Conservation (phyloP, 352 stramenopile genomes). For the Globisporangium solare region DNA sequence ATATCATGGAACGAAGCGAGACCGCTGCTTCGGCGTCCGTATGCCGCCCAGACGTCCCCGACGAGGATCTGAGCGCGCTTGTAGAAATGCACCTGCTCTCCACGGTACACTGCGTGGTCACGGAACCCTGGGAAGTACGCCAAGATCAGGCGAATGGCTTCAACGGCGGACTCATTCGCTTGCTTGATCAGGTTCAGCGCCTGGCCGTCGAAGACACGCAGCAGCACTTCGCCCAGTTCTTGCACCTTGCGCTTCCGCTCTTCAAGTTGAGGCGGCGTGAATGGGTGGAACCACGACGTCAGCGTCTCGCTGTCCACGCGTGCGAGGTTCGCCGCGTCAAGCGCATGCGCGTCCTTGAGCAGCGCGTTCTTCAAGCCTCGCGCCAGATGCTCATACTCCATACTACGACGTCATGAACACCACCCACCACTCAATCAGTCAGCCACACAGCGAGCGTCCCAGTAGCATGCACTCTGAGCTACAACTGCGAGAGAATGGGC, state of each 20-base stretch:
- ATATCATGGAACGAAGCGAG: constrained; percentile 77
- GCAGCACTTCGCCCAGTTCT: constrained; percentile 50
- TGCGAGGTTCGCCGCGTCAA: constrained; percentile 51
- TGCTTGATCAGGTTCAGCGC: constrained; percentile 53
- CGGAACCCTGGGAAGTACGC: constrained; percentile 80
- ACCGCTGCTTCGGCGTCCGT: constrained; percentile 42
- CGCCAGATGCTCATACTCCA: constrained; percentile 88
- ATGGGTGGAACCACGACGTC: constrained; percentile 59
- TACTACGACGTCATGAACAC: constrained; percentile 21
- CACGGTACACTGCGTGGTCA: constrained; percentile 80
- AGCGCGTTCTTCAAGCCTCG: constrained; percentile 69
- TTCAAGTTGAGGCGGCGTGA: constrained; percentile 51
- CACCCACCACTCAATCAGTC: background rate
- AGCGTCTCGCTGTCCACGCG: constrained; percentile 38
- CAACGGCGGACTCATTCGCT: constrained; percentile 46
- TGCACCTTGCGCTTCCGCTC: constrained; percentile 57
- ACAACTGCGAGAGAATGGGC: background rate
- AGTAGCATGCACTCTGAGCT: background rate
- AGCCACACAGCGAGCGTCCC: background rate
- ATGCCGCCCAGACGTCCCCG: constrained; percentile 84
- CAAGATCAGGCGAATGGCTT: constrained; percentile 59
- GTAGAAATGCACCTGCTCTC: constrained; percentile 85
- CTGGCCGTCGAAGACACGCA: constrained; percentile 37
- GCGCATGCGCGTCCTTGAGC: constrained; percentile 38
- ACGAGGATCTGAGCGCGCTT: constrained; percentile 89